A percentile compares a stretch with the other conserved stretches of the same genome.
These are phyloP conservation scores for Lithohypha guttulata DNA, from an alignment of 2,329 filamentous ascomycete genomes.

Conservation along the genomic window DNA sequence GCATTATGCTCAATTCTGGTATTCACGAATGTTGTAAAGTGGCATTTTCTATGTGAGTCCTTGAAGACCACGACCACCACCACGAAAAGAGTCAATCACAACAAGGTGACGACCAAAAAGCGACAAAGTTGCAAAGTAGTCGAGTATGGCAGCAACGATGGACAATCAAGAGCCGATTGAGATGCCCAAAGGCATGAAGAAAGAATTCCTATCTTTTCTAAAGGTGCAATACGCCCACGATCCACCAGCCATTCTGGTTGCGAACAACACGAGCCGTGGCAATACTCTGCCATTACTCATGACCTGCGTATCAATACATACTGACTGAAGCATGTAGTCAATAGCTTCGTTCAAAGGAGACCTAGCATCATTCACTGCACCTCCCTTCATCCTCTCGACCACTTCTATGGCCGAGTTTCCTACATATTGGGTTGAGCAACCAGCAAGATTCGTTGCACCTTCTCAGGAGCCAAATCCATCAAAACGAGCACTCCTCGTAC, in stretches of 20 bases:
- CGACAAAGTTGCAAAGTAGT: too few relatives aligned
- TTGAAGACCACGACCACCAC: too few relatives aligned
- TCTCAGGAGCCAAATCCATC: constrained; percentile 67
- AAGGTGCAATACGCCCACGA: background rate
- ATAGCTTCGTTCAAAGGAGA: constrained; percentile 76
- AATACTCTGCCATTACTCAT: background rate
- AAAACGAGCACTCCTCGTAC: constrained; percentile 71
- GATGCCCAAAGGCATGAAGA: constrained; percentile 6
- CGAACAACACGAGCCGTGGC: background rate
- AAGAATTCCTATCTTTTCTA: constrained; percentile 5
- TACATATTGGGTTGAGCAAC: constrained; percentile 73
- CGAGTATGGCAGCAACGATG: constrained; percentile 1
- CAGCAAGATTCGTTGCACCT: constrained; percentile 67
- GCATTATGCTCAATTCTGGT: too few relatives aligned
- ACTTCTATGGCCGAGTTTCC: constrained; percentile 19
- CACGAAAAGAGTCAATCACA: too few relatives aligned
- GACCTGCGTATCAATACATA: background rate
- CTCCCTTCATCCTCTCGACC: constrained; percentile 20
- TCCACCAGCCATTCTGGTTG: background rate
- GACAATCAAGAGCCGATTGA: background rate
- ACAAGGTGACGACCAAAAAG: too few relatives aligned
- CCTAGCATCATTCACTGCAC: constrained; percentile 67
- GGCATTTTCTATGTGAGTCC: too few relatives aligned
- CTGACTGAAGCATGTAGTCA: constrained; percentile 32
- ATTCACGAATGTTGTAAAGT: too few relatives aligned